Evolutionary conservation across 768 basidiomycete genomes (phyloP).

Genomic region (Paxillus ammoniavirescens): DNA sequence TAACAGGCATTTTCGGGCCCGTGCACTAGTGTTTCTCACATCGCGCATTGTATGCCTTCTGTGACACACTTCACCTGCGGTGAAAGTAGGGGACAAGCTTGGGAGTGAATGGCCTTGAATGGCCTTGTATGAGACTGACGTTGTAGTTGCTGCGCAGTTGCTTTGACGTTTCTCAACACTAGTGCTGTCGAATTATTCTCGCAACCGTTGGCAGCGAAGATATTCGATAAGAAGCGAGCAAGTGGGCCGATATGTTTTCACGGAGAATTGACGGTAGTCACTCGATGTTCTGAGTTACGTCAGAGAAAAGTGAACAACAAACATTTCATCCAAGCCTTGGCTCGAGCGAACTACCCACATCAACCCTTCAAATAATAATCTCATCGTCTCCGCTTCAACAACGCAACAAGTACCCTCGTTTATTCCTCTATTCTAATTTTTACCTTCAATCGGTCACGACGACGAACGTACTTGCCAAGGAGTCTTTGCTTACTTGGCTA

Average conservation of each 20-base stretch:
- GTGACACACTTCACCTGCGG: conserved; percentile 6
- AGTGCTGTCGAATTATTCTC: conserved; percentile 5
- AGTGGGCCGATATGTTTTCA: neutral
- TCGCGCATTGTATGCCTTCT: conserved; percentile 7
- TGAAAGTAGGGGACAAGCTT: neutral
- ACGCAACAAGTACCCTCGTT: conserved; percentile 16
- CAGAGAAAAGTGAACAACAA: neutral
- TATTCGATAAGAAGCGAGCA: neutral
- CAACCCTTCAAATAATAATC: neutral
- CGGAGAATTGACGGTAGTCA: neutral
- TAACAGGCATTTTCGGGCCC: neutral
- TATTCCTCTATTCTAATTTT: conserved; percentile 5
- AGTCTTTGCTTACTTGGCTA: conserved; percentile 16
- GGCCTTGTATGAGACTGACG: neutral
- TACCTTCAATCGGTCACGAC: conserved; percentile 5
- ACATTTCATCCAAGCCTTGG: neutral
- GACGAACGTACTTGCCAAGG: conserved; percentile 3
- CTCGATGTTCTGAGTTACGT: conserved; percentile 10
- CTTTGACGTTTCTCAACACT: conserved; percentile 11
- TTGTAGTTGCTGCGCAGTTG: neutral
- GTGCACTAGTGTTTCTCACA: conserved; percentile 1
- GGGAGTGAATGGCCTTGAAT: neutral
- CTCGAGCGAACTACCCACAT: neutral
- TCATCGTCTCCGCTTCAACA: conserved; percentile 25
- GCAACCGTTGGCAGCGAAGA: neutral